Evolutionary conservation across 2,329 filamentous ascomycete genomes (phyloP).

Genomic region (Alternaria alternata): DNA sequence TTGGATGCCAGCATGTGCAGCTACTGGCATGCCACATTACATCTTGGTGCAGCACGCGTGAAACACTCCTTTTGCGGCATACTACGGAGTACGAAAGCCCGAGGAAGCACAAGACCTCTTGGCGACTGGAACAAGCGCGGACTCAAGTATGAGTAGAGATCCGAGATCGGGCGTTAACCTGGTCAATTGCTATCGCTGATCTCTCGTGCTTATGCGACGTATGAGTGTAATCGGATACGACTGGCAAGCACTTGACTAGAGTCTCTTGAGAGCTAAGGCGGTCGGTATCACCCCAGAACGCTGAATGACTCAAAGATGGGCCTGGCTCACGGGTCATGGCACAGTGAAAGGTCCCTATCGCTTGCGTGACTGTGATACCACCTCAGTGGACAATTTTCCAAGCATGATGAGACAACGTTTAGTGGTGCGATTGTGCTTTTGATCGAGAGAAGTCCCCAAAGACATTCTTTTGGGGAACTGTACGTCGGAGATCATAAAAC

Average conservation of each 20-base stretch:
- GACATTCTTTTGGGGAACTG: background rate
- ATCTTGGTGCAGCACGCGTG: constrained; percentile 7
- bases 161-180: background rate
- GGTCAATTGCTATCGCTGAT: background rate
- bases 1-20: constrained; percentile 13
- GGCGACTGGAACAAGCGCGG: constrained; percentile 23
- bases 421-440: background rate
- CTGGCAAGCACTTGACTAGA: background rate
- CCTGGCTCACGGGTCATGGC: background rate
- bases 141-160: background rate
- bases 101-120: constrained; percentile 20
- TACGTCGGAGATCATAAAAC: background rate
- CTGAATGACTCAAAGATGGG: background rate
- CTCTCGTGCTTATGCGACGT: background rate
- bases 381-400: background rate
- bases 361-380: background rate
- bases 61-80: constrained; percentile 8
- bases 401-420: background rate
- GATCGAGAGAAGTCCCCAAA: background rate
- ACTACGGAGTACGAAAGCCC: constrained; percentile 17
- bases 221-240: background rate
- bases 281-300: background rate
- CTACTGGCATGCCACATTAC: constrained; percentile 16
- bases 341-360: background rate
- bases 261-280: background rate